These are phyloP conservation scores for Phyllosticta citriasiana DNA, from an alignment of 2,329 filamentous ascomycete genomes.

Conservation along the genomic window DNA sequence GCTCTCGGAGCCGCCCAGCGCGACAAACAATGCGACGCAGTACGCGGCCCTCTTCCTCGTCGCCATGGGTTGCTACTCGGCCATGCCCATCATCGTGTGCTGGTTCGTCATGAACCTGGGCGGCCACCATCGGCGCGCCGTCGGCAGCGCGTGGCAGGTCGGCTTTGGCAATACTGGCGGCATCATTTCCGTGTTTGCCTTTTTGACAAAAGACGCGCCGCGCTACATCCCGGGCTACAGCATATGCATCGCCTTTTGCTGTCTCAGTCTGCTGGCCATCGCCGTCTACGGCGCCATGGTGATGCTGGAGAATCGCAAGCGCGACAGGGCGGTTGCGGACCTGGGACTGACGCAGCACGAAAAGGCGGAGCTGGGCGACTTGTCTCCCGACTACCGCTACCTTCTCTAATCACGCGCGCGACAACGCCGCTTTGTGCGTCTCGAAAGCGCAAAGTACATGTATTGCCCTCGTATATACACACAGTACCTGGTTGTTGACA, in stretches of 20 bases:
- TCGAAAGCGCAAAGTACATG: no score
- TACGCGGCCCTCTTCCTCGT: slow-evolving; percentile 78
- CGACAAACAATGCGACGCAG: slow-evolving; percentile 47
- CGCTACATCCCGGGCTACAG: slow-evolving; percentile 62
- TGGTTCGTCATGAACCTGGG: slow-evolving; percentile 48
- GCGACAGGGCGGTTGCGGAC: slow-evolving; percentile 39
- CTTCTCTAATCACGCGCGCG: slow-evolving; percentile 33
- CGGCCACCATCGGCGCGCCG: slow-evolving; percentile 39
- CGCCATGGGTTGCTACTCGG: slow-evolving; percentile 67
- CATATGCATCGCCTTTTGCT: slow-evolving; percentile 66
- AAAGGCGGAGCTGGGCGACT: slow-evolving; percentile 50
- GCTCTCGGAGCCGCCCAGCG: slow-evolving; percentile 52
- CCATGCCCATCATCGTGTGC: slow-evolving; percentile 72
- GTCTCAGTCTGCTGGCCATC: slow-evolving; percentile 54
- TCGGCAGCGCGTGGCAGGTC: slow-evolving; percentile 42
- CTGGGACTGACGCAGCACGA: slow-evolving; percentile 49
- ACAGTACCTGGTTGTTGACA: neutral
- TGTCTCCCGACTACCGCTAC: slow-evolving; percentile 52
- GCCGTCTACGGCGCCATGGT: slow-evolving; percentile 51
- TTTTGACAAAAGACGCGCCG: slow-evolving; percentile 52
- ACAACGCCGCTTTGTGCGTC: no score
- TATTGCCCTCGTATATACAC: neutral
- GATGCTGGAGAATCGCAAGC: slow-evolving; percentile 48
- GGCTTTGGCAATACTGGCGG: slow-evolving; percentile 41
- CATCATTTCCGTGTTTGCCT: slow-evolving; percentile 43